These are phyloP conservation scores for Schizochytrium sp. DNA, from an alignment of 108 stramenopile genomes.

Conservation along the genomic window DNA sequence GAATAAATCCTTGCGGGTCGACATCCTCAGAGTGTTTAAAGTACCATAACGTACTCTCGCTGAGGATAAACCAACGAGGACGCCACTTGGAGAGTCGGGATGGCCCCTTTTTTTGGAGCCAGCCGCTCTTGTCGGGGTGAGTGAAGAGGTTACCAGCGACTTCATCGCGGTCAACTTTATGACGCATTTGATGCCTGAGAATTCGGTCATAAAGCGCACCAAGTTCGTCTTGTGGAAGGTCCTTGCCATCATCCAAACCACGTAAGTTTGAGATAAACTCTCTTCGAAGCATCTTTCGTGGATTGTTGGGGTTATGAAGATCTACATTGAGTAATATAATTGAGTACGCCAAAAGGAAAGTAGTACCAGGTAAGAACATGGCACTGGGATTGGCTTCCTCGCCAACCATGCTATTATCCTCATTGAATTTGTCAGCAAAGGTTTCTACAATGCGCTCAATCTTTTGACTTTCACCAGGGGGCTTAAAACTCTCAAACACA, in stretches of 20 bases:
- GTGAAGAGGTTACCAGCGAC: conserved; percentile 54
- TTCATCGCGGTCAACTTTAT: conserved; percentile 55
- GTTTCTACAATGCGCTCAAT: conserved; percentile 35
- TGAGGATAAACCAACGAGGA: conserved; percentile 29
- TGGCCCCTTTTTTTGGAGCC: conserved; percentile 31
- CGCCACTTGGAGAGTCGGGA: conserved; percentile 42
- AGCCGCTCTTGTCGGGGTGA: conserved; percentile 48
- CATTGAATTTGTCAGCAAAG: conserved; percentile 55
- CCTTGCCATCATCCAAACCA: conserved; percentile 1
- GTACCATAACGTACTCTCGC: conserved; percentile 21
- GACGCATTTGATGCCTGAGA: neutral
- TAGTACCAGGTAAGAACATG: neutral
- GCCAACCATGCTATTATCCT: conserved; percentile 33
- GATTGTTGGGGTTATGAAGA: conserved; percentile 57
- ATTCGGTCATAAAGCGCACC: conserved; percentile 32
- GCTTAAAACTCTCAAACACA: conserved; percentile 38
- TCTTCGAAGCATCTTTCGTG: conserved; percentile 34
- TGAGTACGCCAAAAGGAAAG: conserved; percentile 17
- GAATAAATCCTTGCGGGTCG: conserved; percentile 41
- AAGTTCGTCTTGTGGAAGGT: neutral
- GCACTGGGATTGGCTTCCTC: conserved; percentile 10
- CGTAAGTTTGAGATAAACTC: conserved; percentile 20
- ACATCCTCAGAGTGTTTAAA: conserved; percentile 36
- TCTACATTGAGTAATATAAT: conserved; percentile 46
- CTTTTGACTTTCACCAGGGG: conserved; percentile 44